phyloP scores from a whole-genome alignment of 1,139 yeast species.

The Nadsonia commutata region DNA sequence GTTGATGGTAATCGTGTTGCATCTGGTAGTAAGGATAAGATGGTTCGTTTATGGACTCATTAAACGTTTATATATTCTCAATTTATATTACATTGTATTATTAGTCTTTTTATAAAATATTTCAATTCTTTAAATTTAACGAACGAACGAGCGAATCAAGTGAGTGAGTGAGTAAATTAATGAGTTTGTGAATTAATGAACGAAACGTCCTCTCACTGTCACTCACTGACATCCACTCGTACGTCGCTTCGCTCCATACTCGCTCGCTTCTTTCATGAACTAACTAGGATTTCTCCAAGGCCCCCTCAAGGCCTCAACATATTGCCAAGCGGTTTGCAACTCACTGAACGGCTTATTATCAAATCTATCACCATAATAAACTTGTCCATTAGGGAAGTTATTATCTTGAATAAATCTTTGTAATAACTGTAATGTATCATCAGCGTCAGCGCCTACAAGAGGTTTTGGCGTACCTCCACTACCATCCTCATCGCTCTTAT shows the following conservation, averaged over 20 bases:
- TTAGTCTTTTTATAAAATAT: no score
- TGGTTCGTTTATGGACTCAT: conserved; percentile 86
- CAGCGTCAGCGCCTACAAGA: background rate
- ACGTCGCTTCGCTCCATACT: no score
- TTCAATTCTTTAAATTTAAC: no score
- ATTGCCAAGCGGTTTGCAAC: background rate
- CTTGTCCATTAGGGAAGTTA: background rate
- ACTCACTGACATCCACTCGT: no score
- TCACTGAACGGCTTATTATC: background rate
- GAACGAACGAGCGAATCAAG: no score
- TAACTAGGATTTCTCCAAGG: background rate
- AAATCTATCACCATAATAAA: background rate
- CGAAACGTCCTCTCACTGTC: no score
- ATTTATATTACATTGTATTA: no score
- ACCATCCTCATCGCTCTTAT: background rate
- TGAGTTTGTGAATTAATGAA: no score
- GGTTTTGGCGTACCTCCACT: background rate
- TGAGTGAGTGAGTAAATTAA: no score
- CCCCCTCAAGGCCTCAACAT: background rate
- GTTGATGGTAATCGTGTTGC: conserved; percentile 86
- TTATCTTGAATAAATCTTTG: background rate
- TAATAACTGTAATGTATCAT: background rate
- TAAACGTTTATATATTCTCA: no score
- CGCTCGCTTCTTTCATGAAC: no score
- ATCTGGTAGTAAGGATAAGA: conserved; percentile 93